Evolutionary conservation across 768 basidiomycete genomes (phyloP), one percentile per base, ranked within the genome.

Genomic region (Boletus fagicola): DNA sequence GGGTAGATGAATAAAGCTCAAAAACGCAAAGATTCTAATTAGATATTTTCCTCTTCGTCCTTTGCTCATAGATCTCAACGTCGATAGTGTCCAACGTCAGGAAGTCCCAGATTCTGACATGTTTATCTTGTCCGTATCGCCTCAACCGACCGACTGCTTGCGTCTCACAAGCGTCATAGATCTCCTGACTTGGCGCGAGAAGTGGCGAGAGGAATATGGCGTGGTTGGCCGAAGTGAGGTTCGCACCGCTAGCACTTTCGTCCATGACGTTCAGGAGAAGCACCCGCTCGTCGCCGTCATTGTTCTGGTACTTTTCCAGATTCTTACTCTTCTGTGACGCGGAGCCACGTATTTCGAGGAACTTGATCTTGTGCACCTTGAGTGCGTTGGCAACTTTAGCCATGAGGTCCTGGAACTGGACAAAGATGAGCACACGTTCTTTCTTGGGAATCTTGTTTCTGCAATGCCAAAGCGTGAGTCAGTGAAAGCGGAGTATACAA

Each of bases 341-440:
- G 5, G 83, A 81, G 42, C 94, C 93, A 56, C 83, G 85, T 73
- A 96, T 91, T 67, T 92, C 87, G 51, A 92, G 80, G 75, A 83
- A 92, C 43, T 80, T 78, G 65, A 97, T 84, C 44, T 83, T 81
- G 68, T 92, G 80, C 52, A 83, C 82, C 2, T 71, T 76, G 61
- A 98, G 81, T 0, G 93, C 92, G 59, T 93, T 89, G 9, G 85
- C 85, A 31, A 97, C 90, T 72, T 96, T 97, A 68, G 85, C 85
- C 83, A 90, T 92, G 57, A 98, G 80, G 74, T 97, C 94, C 6
- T 84, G 87, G 80, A 95, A 98, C 68, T 98, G 95, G n/a, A 96
- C 90, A 74, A 98, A 98, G 59, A 98, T 83, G 44, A 98, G 82
- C 18, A 94, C 83, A 9, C 92, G 86, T 64, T 97, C 92, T 22